Conservation (phyloP, 2,329 filamentous ascomycete species). For the Fusarium compactum region DNA sequence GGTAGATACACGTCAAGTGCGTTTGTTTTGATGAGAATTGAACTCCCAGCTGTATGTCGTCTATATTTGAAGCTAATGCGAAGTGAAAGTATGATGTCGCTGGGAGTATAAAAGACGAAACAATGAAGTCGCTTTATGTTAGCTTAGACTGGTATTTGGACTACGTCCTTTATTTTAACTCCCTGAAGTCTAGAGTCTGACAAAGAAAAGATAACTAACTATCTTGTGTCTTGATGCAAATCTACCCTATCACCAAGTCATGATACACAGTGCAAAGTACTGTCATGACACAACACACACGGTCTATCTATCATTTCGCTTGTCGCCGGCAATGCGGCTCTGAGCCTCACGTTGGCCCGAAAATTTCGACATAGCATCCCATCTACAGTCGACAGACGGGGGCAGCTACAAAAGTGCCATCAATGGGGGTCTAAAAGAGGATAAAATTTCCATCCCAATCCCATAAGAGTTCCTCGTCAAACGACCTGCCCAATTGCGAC, state of each 20-base stretch:
- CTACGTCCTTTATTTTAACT: background rate
- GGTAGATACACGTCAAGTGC: background rate
- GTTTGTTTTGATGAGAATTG: constrained; percentile 1
- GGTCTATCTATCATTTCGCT: constrained; percentile 40
- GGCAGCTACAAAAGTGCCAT: constrained; percentile 47
- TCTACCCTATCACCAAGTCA: constrained; percentile 21
- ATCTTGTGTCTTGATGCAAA: background rate
- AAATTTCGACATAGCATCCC: constrained; percentile 40
- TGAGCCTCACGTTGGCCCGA: constrained; percentile 35
- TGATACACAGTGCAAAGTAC: constrained; percentile 31
- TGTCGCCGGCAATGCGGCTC: constrained; percentile 42
- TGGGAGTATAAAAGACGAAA: background rate
- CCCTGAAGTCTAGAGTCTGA: background rate
- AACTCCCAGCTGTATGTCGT: background rate
- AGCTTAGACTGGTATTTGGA: background rate
- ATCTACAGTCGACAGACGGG: constrained; percentile 21
- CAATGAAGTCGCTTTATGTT: background rate
- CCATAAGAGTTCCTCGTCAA: constrained; percentile 23
- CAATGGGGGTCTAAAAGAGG: constrained; percentile 39
- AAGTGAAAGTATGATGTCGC: background rate
- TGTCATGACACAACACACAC: constrained; percentile 37
- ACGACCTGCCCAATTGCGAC: constrained; percentile 47
- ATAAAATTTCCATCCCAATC: constrained; percentile 24
- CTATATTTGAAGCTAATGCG: background rate
- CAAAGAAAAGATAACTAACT: background rate